Percentiles rank a stretch among this genome's conserved stretches.
Evolutionary conservation across 345 rosid genomes (phyloP).

Genomic region (Barbarea vulgaris): DNA sequence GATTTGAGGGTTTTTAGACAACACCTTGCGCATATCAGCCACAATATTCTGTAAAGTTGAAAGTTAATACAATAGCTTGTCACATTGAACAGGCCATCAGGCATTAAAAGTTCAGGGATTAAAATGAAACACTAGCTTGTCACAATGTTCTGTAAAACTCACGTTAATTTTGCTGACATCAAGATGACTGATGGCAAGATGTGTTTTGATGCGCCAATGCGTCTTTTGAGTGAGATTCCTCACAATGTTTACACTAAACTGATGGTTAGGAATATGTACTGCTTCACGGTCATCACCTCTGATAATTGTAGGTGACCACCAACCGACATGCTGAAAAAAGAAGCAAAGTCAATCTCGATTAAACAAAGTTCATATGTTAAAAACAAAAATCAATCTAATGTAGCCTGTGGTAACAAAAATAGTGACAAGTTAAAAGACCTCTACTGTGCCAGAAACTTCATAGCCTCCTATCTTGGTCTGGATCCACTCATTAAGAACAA

Average conservation of each 20-base stretch:
- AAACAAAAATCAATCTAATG: not conserved
- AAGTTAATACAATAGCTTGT: constrained; percentile 19
- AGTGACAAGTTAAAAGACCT: constrained; percentile 56
- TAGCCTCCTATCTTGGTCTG: constrained; percentile 93
- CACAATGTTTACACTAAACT: constrained; percentile 80
- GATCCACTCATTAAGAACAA: constrained; percentile 89
- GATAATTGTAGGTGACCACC: constrained; percentile 98
- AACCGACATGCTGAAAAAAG: constrained; percentile 76
- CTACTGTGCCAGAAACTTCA: constrained; percentile 99
- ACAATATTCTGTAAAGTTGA: constrained; percentile 59
- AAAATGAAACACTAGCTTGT: no score
- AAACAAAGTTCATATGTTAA: constrained; percentile 7
- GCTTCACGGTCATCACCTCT: constrained; percentile 98
- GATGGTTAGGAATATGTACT: constrained; percentile 94
- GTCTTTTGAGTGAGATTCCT: constrained; percentile 94
- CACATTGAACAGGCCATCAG: not conserved
- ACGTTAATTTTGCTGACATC: constrained; percentile 86
- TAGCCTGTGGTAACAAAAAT: not conserved
- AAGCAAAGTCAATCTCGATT: constrained; percentile 10
- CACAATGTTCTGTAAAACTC: constrained; percentile 47
- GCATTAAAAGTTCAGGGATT: not conserved
- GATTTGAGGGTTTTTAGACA: constrained; percentile 91
- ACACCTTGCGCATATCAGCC: constrained; percentile 95
- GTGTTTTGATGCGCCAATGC: constrained; percentile 96
- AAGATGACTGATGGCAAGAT: constrained; percentile 87